A percentile compares a stretch with the other conserved stretches of the same genome.
Conservation (phyloP, 148 eudicot genomes). For the Pouteria glomerata region DNA sequence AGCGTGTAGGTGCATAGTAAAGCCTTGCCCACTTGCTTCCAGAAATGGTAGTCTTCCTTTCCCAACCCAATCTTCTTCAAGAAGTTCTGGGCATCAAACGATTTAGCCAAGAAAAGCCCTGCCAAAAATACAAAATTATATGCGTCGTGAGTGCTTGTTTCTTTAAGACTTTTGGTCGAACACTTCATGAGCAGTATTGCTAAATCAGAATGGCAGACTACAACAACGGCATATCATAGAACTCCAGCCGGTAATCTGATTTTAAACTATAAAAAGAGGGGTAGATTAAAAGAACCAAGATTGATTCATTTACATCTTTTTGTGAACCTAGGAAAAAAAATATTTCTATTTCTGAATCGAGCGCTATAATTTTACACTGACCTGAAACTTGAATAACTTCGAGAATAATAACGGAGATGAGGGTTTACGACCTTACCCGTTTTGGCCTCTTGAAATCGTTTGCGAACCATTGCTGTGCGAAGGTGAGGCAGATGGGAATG, state of each 20-base stretch:
- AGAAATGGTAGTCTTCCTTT: slow-evolving; percentile 66
- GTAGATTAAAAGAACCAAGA: background rate
- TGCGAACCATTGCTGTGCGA: slow-evolving; percentile 47
- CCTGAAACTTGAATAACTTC: background rate
- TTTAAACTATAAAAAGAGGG: background rate
- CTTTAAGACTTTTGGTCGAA: slow-evolving; percentile 37
- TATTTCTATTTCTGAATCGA: background rate
- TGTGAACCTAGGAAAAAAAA: background rate
- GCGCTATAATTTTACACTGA: background rate
- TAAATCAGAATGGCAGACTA: too few relatives aligned
- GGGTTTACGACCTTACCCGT: slow-evolving; percentile 27
- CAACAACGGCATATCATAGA: background rate
- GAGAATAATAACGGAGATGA: background rate
- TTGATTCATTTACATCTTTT: background rate
- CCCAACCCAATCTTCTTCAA: slow-evolving; percentile 72
- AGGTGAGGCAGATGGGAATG: background rate
- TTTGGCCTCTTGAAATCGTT: slow-evolving; percentile 31
- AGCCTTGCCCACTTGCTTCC: slow-evolving; percentile 86
- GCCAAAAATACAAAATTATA: background rate
- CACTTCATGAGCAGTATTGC: slow-evolving; percentile 26
- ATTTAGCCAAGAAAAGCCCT: slow-evolving; percentile 37
- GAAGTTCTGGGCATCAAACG: slow-evolving; percentile 31
- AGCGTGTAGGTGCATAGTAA: slow-evolving; percentile 70
- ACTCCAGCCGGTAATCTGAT: background rate
- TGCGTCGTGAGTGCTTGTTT: background rate